phyloP scores from a whole-genome alignment of 805 yeast species.

The Pichia ethanolica region DNA sequence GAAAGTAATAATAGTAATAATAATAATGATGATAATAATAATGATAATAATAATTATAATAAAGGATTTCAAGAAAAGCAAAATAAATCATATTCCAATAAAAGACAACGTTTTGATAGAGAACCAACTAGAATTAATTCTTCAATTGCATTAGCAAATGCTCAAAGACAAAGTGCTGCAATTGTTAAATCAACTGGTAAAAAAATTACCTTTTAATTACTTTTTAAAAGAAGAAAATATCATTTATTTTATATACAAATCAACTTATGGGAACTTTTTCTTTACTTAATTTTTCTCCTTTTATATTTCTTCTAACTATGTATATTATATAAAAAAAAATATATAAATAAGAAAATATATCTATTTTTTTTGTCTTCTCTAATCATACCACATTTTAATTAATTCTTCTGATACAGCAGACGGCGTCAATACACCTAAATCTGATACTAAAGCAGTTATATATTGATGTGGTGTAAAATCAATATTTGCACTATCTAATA shows the following conservation, averaged over 20 bases:
- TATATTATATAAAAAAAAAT: background rate
- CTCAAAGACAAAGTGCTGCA: slow-evolving; percentile 84
- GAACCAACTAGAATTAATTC: slow-evolving; percentile 53
- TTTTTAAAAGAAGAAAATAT: background rate
- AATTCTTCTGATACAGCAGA: slow-evolving; percentile 98
- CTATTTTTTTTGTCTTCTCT: slow-evolving; percentile 8
- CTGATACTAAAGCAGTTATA: slow-evolving; percentile 92
- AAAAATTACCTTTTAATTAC: slow-evolving; percentile 57
- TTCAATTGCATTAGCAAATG: slow-evolving; percentile 79
- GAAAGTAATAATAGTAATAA: too few species aligned
- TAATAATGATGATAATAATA: too few species aligned
- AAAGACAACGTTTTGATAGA: slow-evolving; percentile 7
- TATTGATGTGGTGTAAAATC: slow-evolving; percentile 96
- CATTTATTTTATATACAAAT: too few species aligned
- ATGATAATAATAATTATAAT: background rate
- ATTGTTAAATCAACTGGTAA: slow-evolving; percentile 89
- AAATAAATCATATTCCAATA: slow-evolving; percentile 14
- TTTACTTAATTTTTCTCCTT: background rate
- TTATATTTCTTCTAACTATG: background rate
- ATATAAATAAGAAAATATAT: background rate
- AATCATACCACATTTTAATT: slow-evolving; percentile 97
- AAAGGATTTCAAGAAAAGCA: slow-evolving; percentile 22
- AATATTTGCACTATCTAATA: slow-evolving; percentile 45
- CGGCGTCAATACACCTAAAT: slow-evolving; percentile 93
- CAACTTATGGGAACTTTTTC: too few species aligned